Evolutionary conservation across 2,329 filamentous ascomycete genomes (phyloP).

Genomic region (Colletotrichum coccodes): DNA sequence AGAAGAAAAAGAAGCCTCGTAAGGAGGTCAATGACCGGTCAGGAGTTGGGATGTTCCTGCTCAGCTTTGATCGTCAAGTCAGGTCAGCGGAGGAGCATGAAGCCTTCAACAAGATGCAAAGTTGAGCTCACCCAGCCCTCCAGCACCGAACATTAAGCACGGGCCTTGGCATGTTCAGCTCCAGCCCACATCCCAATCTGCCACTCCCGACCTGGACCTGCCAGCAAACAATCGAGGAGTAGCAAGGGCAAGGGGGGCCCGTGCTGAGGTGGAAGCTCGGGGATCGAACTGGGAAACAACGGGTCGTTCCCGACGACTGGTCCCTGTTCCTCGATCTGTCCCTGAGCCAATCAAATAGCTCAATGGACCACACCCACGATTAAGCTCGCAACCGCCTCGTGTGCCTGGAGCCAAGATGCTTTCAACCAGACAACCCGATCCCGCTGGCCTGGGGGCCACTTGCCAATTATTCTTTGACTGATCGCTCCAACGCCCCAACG

Average conservation of each 20-base stretch:
- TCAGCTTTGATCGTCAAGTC: conserved; percentile 18
- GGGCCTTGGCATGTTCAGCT: not conserved
- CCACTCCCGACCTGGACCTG: not conserved
- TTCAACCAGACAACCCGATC: not conserved
- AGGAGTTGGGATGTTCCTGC: not conserved
- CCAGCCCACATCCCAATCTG: not conserved
- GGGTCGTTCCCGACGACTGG: conserved; percentile 23
- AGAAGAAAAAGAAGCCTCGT: not conserved
- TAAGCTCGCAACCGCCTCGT: conserved; percentile 32
- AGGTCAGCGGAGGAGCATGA: not conserved
- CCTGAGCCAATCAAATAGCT: conserved; percentile 15
- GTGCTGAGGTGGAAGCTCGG: conserved; percentile 8
- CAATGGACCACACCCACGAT: conserved; percentile 17
- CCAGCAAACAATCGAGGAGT: not conserved
- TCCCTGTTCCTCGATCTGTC: conserved; percentile 11
- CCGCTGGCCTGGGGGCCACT: not conserved
- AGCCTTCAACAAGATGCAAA: not conserved
- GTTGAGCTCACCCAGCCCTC: not conserved
- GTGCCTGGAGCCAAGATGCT: conserved; percentile 19
- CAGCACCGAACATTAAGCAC: not conserved
- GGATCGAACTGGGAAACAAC: conserved; percentile 27
- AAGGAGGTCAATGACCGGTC: not conserved
- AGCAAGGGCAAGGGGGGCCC: not conserved
- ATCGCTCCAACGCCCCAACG: not conserved
- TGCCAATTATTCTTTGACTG: conserved; percentile 7